A percentile compares a stretch with the other conserved stretches of the same genome.
Conservation (phyloP, 2,329 filamentous ascomycete genomes). For the Trichoderma simmonsii region DNA sequence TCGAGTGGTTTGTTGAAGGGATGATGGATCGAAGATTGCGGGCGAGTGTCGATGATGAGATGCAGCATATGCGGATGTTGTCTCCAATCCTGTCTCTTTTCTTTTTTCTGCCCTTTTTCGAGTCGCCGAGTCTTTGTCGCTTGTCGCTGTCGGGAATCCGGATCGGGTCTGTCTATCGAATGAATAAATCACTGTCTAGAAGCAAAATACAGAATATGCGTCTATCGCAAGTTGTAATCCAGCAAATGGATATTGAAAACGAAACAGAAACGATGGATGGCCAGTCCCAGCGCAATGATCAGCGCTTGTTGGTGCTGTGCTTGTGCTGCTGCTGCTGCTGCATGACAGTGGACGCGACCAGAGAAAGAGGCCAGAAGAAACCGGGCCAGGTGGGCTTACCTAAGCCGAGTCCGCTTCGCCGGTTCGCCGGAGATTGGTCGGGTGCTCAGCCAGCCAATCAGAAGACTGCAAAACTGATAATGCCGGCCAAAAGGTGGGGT, state of each 20-base stretch:
- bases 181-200: neutral
- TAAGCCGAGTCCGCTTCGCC: neutral
- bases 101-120: neutral
- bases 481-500: neutral
- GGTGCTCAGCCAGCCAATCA: neutral
- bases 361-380: neutral
- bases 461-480: neutral
- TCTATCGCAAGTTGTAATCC: neutral
- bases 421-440: conserved; percentile 13
- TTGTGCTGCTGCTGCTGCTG: neutral
- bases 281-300: neutral
- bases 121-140: neutral
- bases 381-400: neutral
- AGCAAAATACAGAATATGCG: neutral
- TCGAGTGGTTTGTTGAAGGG: neutral
- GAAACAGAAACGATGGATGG: neutral
- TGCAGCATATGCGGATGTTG: neutral
- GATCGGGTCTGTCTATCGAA: neutral
- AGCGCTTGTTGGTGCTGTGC: neutral
- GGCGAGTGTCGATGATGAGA: neutral
- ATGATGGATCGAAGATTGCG: neutral
- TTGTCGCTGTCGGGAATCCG: neutral
- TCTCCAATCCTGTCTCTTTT: neutral
- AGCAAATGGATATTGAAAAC: neutral
- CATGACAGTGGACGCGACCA: neutral